A percentile compares a stretch with the other conserved stretches of the same genome.
Evolutionary conservation across 192 early-diverging fungal species (phyloP).

Genomic region (Coemansia sp.): DNA sequence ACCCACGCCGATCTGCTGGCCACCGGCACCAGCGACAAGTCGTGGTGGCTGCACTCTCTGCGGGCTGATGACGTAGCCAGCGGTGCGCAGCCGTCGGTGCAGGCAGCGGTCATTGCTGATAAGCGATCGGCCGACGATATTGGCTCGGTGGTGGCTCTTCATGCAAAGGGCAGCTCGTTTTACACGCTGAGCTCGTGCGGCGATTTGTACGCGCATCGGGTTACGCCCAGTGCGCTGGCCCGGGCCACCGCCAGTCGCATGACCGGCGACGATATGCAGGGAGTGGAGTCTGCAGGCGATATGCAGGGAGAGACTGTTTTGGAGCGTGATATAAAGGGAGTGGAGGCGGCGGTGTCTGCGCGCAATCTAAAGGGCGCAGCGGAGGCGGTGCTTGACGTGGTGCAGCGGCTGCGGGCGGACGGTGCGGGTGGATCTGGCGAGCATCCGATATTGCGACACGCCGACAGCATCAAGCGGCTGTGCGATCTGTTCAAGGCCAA

Average conservation of each 20-base stretch:
- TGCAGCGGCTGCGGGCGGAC: slow-evolving; percentile 2
- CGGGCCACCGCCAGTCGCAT: slow-evolving; percentile 15
- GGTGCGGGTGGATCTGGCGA: not conserved
- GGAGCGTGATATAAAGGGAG: not conserved
- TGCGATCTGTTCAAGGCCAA: slow-evolving; percentile 52
- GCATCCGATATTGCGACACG: slow-evolving; percentile 6
- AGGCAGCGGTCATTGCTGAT: slow-evolving; percentile 22
- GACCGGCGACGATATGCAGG: not conserved
- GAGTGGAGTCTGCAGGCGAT: slow-evolving; percentile 11
- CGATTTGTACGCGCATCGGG: slow-evolving; percentile 46
- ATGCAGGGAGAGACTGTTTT: no score
- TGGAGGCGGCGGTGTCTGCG: slow-evolving; percentile 17
- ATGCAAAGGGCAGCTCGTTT: slow-evolving; percentile 32
- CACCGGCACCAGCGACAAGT: slow-evolving; percentile 59
- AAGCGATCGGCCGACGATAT: slow-evolving; percentile 44
- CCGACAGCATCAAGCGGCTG: slow-evolving; percentile 22
- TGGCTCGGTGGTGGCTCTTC: slow-evolving; percentile 34
- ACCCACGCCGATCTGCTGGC: slow-evolving; percentile 65
- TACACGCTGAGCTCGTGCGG: slow-evolving; percentile 50
- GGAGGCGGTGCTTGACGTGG: slow-evolving; percentile 18
- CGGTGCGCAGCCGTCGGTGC: slow-evolving; percentile 2
- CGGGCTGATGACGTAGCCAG: slow-evolving; percentile 9
- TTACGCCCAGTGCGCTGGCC: slow-evolving; percentile 17
- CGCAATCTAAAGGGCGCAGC: slow-evolving; percentile 38
- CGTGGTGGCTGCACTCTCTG: slow-evolving; percentile 60